A percentile compares a stretch with the other conserved stretches of the same genome.
Evolutionary conservation across 2,329 filamentous ascomycete species (phyloP).

Genomic region (Blumeria graminis): DNA sequence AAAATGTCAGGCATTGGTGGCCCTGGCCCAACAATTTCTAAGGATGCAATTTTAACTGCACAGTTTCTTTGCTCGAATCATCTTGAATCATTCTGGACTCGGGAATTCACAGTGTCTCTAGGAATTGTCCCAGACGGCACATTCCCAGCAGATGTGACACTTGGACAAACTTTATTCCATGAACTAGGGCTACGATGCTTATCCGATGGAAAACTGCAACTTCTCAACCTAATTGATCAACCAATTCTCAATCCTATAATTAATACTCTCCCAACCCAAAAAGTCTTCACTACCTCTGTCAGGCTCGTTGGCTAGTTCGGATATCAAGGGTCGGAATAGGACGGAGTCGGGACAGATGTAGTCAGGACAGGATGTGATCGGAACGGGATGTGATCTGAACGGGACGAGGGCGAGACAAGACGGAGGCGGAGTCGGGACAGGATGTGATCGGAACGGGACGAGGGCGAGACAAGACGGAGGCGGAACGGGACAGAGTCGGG

Average conservation of each 20-base stretch:
- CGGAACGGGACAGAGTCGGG: too few species aligned
- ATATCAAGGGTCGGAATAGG: too few species aligned
- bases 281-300: neutral
- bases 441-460: too few species aligned
- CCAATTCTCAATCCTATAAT: neutral
- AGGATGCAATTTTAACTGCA: neutral
- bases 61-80: neutral
- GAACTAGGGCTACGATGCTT: neutral
- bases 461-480: too few species aligned
- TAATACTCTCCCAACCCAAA: too few species aligned
- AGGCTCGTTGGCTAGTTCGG: too few species aligned
- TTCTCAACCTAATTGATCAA: neutral
- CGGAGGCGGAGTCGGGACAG: too few species aligned
- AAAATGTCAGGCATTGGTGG: neutral
- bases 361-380: too few species aligned
- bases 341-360: too few species aligned
- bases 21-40: neutral
- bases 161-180: neutral
- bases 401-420: too few species aligned
- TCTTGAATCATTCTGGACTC: neutral
- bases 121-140: neutral
- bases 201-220: neutral
- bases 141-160: neutral
- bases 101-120: neutral
- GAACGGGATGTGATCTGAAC: too few species aligned